These are phyloP conservation scores for Gomphus bonarii DNA, from an alignment of 1,284 basidiomycete genomes.

Conservation along the genomic window DNA sequence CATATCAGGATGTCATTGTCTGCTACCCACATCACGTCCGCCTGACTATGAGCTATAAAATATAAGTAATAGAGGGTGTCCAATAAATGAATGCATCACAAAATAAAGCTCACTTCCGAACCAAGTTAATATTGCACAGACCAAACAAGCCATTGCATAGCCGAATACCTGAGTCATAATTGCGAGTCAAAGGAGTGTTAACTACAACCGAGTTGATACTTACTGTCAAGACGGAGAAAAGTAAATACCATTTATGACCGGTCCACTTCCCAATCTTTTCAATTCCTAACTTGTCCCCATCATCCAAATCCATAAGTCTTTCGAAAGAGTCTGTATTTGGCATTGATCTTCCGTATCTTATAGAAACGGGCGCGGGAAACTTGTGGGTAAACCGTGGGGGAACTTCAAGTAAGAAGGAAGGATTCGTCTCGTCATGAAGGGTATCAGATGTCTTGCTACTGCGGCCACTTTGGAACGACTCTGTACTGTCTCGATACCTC, in stretches of 20 bases:
- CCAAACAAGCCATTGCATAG: slow-evolving; percentile 37
- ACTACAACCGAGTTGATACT: neutral
- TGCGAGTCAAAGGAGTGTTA: neutral
- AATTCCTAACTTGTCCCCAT: slow-evolving; percentile 20
- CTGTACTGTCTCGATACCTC: neutral
- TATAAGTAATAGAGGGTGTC: neutral
- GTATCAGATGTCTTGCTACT: neutral
- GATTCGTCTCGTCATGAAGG: neutral
- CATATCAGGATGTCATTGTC: slow-evolving; percentile 44
- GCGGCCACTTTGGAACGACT: neutral
- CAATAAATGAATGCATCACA: slow-evolving; percentile 1
- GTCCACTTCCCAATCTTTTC: slow-evolving; percentile 38
- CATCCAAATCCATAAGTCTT: neutral
- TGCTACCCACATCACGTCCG: slow-evolving; percentile 43
- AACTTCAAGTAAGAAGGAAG: neutral
- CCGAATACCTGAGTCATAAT: slow-evolving; percentile 22
- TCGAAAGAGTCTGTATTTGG: neutral
- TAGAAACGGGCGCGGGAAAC: slow-evolving; percentile 4
- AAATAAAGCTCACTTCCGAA: slow-evolving; percentile 36
- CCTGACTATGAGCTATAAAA: slow-evolving; percentile 34
- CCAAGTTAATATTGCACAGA: slow-evolving; percentile 44
- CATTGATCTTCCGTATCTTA: neutral
- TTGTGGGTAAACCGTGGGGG: slow-evolving; percentile 1
- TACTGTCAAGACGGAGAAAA: slow-evolving; percentile 40
- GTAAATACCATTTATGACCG: slow-evolving; percentile 43